phyloP scores from a whole-genome alignment of 331 rosid genomes.

The Quercus phellos region DNA sequence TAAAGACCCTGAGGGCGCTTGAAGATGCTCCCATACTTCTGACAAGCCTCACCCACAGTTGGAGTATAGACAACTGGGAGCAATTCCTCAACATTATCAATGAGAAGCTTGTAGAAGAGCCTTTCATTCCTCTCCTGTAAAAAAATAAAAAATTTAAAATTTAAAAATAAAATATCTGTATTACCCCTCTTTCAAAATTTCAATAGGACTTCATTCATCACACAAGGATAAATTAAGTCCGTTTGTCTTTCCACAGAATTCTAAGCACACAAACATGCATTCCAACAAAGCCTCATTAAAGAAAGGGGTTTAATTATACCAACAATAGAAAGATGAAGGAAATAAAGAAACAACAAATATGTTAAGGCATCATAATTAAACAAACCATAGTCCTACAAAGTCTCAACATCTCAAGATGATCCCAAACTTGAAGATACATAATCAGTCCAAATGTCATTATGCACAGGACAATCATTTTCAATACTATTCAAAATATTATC shows the following conservation, averaged over 20 bases:
- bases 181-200: not conserved
- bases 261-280: not conserved
- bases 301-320: too few species aligned
- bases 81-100: constrained; percentile 88
- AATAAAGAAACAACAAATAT: not conserved
- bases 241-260: not conserved
- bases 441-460: not conserved
- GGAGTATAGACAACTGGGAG: constrained; percentile 98
- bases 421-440: not conserved
- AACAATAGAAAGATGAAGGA: not conserved
- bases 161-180: not conserved
- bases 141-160: not conserved
- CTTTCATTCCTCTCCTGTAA: constrained; percentile 83
- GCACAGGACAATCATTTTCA: not conserved
- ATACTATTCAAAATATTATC: not conserved
- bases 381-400: not conserved
- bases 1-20: constrained; percentile 94
- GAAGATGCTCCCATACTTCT: constrained; percentile 90
- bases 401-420: not conserved
- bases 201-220: not conserved
- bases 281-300: not conserved
- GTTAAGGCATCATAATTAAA: not conserved
- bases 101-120: constrained; percentile 84
- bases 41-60: constrained; percentile 98
- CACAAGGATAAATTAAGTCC: not conserved